Evolutionary conservation across 371 early-diverging fungal species (phyloP).

Genomic region (Batrachochytrium dendrobatidis): DNA sequence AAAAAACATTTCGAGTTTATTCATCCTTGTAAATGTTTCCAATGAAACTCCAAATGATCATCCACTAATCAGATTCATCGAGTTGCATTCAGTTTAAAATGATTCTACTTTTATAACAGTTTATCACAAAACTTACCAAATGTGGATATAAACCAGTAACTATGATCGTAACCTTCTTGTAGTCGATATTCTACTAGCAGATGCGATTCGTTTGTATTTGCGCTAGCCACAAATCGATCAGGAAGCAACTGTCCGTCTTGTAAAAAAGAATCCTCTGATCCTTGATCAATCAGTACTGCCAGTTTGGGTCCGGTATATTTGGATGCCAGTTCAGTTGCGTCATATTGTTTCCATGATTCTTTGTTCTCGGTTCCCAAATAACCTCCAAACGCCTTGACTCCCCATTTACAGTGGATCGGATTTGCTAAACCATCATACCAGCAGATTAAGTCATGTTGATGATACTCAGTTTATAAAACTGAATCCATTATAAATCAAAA

Average conservation of each 20-base stretch:
- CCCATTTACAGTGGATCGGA: constrained; percentile 67
- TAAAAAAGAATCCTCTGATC: constrained; percentile 61
- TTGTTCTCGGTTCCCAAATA: constrained; percentile 58
- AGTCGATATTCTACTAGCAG: constrained; percentile 53
- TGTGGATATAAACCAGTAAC: constrained; percentile 73
- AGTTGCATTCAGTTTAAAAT: not conserved
- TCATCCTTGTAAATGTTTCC: constrained; percentile 32
- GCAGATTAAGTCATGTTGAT: constrained; percentile 54
- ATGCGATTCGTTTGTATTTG: constrained; percentile 23
- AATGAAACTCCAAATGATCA: constrained; percentile 73
- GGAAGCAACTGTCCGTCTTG: constrained; percentile 54
- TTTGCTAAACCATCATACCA: constrained; percentile 63
- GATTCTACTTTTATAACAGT: not conserved
- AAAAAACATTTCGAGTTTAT: too few species aligned
- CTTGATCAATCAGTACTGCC: constrained; percentile 52
- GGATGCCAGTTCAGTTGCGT: constrained; percentile 59
- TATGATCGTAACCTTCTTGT: constrained; percentile 80
- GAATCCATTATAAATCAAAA: not conserved
- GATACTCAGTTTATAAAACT: constrained; percentile 46
- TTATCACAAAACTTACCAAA: constrained; percentile 30
- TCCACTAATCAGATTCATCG: constrained; percentile 29
- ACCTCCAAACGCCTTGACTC: constrained; percentile 64
- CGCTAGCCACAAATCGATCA: constrained; percentile 43
- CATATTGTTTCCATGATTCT: constrained; percentile 61
- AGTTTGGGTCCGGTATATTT: constrained; percentile 24